A percentile compares a stretch with the other conserved stretches of the same genome.
Evolutionary conservation across 177 flowering plant species (phyloP).

Genomic region (Vitis hybrid): DNA sequence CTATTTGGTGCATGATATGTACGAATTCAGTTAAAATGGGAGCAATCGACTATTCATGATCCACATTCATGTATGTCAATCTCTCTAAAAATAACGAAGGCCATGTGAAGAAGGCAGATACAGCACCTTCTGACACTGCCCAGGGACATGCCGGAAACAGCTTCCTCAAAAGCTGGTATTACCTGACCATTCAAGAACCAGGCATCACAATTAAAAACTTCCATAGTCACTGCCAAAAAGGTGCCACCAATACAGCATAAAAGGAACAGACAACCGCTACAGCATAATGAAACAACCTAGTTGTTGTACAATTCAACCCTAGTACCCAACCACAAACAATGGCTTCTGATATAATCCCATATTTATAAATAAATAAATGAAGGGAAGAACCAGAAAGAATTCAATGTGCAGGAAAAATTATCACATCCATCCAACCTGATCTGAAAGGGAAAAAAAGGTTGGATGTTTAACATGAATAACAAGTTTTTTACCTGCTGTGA

Average conservation of each 20-base stretch:
- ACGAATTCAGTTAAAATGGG: too few species aligned
- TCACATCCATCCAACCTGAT: background rate
- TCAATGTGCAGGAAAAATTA: background rate
- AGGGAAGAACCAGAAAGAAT: too few species aligned
- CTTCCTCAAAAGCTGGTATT: conserved; percentile 97
- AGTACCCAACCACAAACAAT: too few species aligned
- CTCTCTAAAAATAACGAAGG: background rate
- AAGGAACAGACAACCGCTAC: background rate
- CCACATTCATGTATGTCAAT: background rate
- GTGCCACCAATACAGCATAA: background rate
- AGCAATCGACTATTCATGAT: background rate
- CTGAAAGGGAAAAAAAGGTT: background rate
- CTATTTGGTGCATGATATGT: background rate
- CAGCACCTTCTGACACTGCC: conserved; percentile 91
- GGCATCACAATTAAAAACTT: background rate
- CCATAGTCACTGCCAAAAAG: background rate
- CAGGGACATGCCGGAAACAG: conserved; percentile 76
- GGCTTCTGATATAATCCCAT: too few species aligned
- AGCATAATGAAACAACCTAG: too few species aligned
- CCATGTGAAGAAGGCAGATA: conserved; percentile 11
- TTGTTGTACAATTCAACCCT: too few species aligned
- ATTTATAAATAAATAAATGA: too few species aligned
- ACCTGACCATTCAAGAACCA: conserved; percentile 51
- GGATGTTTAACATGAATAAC: background rate
- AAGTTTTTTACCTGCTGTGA: conserved; percentile 60